Evolutionary conservation across 352 stramenopile species (phyloP).

Genomic region (Aphanomyces invadans): DNA sequence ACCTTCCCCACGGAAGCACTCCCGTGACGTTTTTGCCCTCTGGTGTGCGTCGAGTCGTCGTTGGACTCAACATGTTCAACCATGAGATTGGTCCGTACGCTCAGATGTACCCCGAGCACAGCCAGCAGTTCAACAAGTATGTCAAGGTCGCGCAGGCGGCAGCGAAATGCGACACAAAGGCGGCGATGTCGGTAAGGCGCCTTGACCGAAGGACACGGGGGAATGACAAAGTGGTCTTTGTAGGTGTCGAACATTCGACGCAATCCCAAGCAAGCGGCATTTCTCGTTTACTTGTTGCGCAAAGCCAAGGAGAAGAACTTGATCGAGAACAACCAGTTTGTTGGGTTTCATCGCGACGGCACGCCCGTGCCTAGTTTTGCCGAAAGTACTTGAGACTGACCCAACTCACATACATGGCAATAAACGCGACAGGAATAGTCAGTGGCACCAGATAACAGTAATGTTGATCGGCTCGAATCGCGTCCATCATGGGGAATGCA

Average conservation of each 20-base stretch:
- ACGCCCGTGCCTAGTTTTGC: conserved; percentile 75
- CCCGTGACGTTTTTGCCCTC: conserved; percentile 43
- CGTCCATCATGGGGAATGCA: conserved; percentile 28
- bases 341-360: neutral
- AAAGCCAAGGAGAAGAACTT: conserved; percentile 50
- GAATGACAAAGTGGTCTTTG: conserved; percentile 30
- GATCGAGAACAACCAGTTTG: conserved; percentile 12
- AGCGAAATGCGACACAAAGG: conserved; percentile 35
- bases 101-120: conserved; percentile 55
- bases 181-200: conserved; percentile 17
- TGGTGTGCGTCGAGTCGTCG: conserved; percentile 44
- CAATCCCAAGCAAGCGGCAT: conserved; percentile 59
- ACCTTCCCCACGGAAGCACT: conserved; percentile 60
- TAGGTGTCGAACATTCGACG: conserved; percentile 44
- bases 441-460: conserved; percentile 73
- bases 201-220: conserved; percentile 4
- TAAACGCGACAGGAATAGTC: conserved; percentile 66
- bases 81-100: conserved; percentile 54
- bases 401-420: conserved; percentile 76
- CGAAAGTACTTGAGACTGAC: conserved; percentile 83
- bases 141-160: conserved; percentile 60
- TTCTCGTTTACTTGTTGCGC: conserved; percentile 47
- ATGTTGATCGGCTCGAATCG: conserved; percentile 59
- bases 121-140: conserved; percentile 60
- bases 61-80: conserved; percentile 74